These are phyloP conservation scores for Mortierella sp. DNA, from an alignment of 371 early-diverging fungal genomes.

Conservation along the genomic window DNA sequence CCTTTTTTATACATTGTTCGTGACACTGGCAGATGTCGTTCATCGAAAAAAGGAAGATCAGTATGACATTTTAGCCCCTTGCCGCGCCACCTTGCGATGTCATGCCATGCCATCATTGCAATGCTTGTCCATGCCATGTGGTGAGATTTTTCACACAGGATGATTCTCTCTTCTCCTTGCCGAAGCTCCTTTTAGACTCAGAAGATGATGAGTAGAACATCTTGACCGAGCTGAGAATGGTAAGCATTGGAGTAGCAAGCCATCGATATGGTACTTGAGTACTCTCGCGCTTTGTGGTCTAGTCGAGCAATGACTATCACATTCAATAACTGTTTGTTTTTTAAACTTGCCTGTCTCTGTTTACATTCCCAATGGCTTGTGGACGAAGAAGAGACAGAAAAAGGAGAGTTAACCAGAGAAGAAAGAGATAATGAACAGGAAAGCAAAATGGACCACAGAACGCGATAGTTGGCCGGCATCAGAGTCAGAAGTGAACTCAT, in stretches of 20 bases:
- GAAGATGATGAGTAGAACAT: background rate
- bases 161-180: background rate
- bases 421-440: background rate
- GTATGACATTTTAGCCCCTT: background rate
- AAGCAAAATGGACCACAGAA: background rate
- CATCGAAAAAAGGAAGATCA: background rate
- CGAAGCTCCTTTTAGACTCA: background rate
- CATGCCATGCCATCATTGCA: background rate
- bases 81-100: background rate
- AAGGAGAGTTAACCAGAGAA: too few species aligned
- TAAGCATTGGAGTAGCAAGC: background rate
- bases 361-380: background rate
- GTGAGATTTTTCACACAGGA: background rate
- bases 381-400: background rate
- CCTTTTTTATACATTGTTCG: background rate
- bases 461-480: background rate
- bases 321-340: background rate
- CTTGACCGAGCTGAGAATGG: background rate
- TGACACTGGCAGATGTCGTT: background rate
- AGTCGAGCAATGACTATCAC: background rate
- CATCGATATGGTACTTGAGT: background rate
- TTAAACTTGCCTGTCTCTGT: too few species aligned
- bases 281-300: background rate
- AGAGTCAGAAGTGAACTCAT: background rate
- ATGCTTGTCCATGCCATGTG: background rate